These are phyloP conservation scores for Udeniomyces megalosporus DNA, from an alignment of 768 basidiomycete genomes.

Conservation along the genomic window DNA sequence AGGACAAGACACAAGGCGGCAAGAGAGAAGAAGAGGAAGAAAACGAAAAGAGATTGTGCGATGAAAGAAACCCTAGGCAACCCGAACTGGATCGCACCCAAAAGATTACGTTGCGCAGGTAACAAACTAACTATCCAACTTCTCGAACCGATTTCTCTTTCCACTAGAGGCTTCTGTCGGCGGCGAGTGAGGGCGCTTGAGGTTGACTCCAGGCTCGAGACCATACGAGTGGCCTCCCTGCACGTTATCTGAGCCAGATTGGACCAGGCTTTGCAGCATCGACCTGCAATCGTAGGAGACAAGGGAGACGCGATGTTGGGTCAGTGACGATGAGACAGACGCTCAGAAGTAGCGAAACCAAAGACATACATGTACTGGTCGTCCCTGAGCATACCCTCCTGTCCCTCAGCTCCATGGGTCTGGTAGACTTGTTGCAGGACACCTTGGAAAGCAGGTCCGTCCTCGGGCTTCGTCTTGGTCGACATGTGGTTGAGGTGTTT, in stretches of 20 bases:
- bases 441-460: slow-evolving; percentile 17
- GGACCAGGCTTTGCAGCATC: neutral
- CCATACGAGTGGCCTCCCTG: neutral
- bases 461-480: slow-evolving; percentile 42
- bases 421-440: slow-evolving; percentile 3
- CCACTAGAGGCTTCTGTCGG: neutral
- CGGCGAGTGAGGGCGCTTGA: neutral
- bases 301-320: neutral
- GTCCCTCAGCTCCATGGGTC: neutral
- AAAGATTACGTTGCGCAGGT: neutral
- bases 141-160: neutral
- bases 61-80: neutral
- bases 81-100: neutral
- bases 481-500: slow-evolving; percentile 10
- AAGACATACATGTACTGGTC: slow-evolving; percentile 47
- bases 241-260: neutral
- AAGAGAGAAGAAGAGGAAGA: neutral
- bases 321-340: neutral
- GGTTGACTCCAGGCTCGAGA: neutral
- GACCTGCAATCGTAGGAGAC: neutral
- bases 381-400: slow-evolving; percentile 41
- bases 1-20: neutral
- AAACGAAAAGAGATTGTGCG: neutral
- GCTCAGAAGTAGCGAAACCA: neutral
- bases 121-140: neutral